Percentiles rank a stretch among this genome's conserved stretches.
These are phyloP conservation scores for Ananas comosus DNA, from an alignment of 176 grass and related monocot genomes.

Conservation along the genomic window DNA sequence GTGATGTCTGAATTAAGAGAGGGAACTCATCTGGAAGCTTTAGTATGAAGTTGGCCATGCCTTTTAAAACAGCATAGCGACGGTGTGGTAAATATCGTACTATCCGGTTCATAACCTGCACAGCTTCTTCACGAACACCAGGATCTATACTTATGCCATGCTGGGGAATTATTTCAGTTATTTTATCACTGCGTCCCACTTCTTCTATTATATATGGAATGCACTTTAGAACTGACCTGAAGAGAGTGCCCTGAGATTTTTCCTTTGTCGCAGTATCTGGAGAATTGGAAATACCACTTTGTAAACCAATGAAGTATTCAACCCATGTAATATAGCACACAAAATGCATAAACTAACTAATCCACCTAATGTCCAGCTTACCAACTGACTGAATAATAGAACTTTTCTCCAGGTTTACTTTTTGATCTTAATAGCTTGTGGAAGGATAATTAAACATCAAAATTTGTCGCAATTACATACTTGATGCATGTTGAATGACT, in stretches of 20 bases:
- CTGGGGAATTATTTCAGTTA: conserved; percentile 96
- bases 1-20: conserved; percentile 88
- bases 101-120: conserved; percentile 90
- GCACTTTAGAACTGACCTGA: conserved; percentile 95
- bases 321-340: background rate
- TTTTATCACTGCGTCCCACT: conserved; percentile 79
- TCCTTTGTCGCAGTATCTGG: conserved; percentile 90
- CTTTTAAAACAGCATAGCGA: conserved; percentile 93
- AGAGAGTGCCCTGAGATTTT: conserved; percentile 88
- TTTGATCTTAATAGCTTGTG: background rate
- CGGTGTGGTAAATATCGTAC: conserved; percentile 74
- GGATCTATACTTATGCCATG: conserved; percentile 96
- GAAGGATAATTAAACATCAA: background rate
- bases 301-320: background rate
- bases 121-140: conserved; percentile 90
- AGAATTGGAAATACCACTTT: conserved; percentile 15
- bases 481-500: background rate
- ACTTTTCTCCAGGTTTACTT: background rate
- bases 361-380: too few relatives aligned
- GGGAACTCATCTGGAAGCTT: conserved; percentile 96
- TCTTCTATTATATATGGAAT: conserved; percentile 97
- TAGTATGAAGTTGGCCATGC: conserved; percentile 94
- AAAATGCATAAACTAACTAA: background rate
- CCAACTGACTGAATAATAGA: too few relatives aligned
- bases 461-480: background rate